Conservation (phyloP, 2,329 filamentous ascomycete genomes). For the Camptophora hylomeconis region DNA sequence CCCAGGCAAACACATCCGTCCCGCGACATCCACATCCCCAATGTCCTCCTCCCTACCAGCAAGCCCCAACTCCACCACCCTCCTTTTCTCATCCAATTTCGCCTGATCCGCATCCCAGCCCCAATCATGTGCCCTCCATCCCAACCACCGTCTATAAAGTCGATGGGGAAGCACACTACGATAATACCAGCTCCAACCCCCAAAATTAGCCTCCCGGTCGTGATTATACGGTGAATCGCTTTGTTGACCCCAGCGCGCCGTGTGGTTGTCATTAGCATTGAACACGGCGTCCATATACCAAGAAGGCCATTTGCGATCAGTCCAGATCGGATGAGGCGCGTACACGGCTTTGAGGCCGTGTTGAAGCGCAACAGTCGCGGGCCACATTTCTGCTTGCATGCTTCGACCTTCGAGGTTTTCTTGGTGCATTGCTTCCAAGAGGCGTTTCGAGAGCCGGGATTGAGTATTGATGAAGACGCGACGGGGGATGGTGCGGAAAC, state of each 20-base stretch:
- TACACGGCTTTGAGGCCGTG: slow-evolving; percentile 69
- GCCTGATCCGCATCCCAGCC: slow-evolving; percentile 8
- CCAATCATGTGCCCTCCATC: slow-evolving; percentile 18
- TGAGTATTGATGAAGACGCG: slow-evolving; percentile 61
- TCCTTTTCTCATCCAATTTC: slow-evolving; percentile 10
- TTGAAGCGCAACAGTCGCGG: slow-evolving; percentile 55
- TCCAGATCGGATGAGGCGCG: slow-evolving; percentile 43
- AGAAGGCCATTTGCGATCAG: slow-evolving; percentile 43
- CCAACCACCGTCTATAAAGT: slow-evolving; percentile 44
- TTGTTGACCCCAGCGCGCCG: slow-evolving; percentile 26
- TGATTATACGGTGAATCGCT: slow-evolving; percentile 21
- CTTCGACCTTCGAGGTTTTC: slow-evolving; percentile 54
- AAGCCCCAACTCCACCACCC: slow-evolving; percentile 10
- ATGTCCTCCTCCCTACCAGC: slow-evolving; percentile 9
- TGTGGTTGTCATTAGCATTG: slow-evolving; percentile 40
- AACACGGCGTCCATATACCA: slow-evolving; percentile 42
- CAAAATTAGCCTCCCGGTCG: slow-evolving; percentile 27
- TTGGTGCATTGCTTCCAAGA: slow-evolving; percentile 61
- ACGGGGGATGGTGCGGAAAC: slow-evolving; percentile 39
- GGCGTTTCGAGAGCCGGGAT: slow-evolving; percentile 50
- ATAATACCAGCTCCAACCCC: slow-evolving; percentile 42
- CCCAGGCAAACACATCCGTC: slow-evolving; percentile 18
- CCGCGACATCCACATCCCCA: slow-evolving; percentile 8
- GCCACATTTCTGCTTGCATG: slow-evolving; percentile 75
- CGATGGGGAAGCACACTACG: slow-evolving; percentile 39